Base-by-base conservation (phyloP, 768 basidiomycete species). In the Leccinum olivaceopallidum region DNA sequence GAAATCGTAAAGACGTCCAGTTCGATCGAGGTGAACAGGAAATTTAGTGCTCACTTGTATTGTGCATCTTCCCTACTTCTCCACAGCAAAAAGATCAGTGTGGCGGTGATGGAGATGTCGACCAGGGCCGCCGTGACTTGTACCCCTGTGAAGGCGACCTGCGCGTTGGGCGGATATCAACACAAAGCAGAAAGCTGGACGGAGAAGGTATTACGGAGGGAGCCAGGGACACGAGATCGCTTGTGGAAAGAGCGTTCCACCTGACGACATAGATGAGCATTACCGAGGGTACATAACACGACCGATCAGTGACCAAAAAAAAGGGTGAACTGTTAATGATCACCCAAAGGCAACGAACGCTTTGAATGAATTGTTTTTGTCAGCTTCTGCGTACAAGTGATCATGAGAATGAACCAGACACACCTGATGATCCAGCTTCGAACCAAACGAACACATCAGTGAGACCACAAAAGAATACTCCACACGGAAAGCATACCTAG, bases 61-160 rank as follows among this genome's bases (percentile, higher is more conserved):
- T 58, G 60, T 44, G 67, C 66, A 9, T 67, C 56, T n/a, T 53
- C 56, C 28, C 63, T 65, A 39, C 67, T 62, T 60, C 24, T 65
- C 63, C 58, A 62, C 18, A 67, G 24, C 20, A 67, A 30, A 36
- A 8, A 34, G 1, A 60, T 62, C 22, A 69, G 36, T 16, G 16
- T 59, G 10, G 60, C 22, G 4, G 66, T 67, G 51, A 67, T 65
- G 30, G 65, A 52, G 6, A 68, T 57, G 7, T 67, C 66, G 16
- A 68, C 57, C 28, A 32, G 55, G 8, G 63, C 63, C 2, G 48
- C 53, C 24, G 49, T 59, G 20, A 20, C 51, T 53, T 67, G 66
- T 12, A 56, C 56, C 0, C 36, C 51, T 0, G 44, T 53, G 32
- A 67, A 67, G 16, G 67, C 24, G 2, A 37, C 47, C 65, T 67